These are phyloP conservation scores for Penicillium sp. DNA, from an alignment of 2,329 filamentous ascomycete species.

Conservation along the genomic window DNA sequence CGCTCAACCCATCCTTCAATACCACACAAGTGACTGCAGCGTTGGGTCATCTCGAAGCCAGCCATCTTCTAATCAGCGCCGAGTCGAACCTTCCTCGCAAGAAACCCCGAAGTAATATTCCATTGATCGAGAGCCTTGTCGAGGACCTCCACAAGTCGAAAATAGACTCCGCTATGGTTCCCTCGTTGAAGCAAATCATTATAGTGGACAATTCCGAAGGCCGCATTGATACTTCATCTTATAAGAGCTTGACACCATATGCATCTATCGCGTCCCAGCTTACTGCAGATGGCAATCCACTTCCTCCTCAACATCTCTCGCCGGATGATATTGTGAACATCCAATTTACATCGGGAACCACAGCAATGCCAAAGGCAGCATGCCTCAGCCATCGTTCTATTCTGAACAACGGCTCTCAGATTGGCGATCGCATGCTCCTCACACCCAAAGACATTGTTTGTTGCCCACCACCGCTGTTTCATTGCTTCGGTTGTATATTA, in stretches of 20 bases:
- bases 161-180: constrained; percentile 57
- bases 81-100: constrained; percentile 77
- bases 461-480: constrained; percentile 57
- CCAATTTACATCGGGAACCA: constrained; percentile 96
- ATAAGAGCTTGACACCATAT: constrained; percentile 48
- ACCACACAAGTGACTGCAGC: constrained; percentile 72
- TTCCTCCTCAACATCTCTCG: constrained; percentile 50
- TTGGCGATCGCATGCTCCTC: constrained; percentile 80
- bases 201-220: constrained; percentile 72
- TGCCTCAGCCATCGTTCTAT: constrained; percentile 83
- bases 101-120: constrained; percentile 56
- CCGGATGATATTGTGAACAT: constrained; percentile 81
- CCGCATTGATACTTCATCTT: constrained; percentile 46
- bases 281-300: constrained; percentile 35
- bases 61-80: constrained; percentile 75
- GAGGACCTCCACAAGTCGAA: constrained; percentile 45
- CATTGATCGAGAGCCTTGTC: constrained; percentile 54
- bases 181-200: constrained; percentile 67
- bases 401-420: constrained; percentile 84
- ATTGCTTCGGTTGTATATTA: constrained; percentile 84
- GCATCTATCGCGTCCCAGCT: constrained; percentile 45
- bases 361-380: constrained; percentile 83
- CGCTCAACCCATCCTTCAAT: constrained; percentile 87
- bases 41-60: constrained; percentile 67
- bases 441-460: constrained; percentile 65